phyloP scores from a whole-genome alignment of 1,139 yeast genomes.

The Nematodospora anomalae region DNA sequence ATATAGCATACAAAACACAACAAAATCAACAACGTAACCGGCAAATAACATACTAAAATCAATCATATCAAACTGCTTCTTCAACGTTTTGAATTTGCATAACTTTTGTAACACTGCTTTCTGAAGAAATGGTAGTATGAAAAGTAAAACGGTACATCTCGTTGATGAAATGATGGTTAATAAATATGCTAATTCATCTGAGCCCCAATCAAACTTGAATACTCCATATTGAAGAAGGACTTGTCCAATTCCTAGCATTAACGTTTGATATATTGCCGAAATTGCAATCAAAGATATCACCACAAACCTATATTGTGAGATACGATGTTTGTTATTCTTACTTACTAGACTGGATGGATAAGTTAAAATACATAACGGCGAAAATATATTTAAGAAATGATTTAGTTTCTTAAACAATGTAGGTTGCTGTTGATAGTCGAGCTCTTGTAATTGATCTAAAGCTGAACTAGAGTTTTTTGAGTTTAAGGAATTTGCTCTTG shows the following conservation, averaged over 20 bases:
- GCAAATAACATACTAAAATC: constrained; percentile 42
- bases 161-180: constrained; percentile 54
- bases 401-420: not conserved
- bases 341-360: constrained; percentile 16
- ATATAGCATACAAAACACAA: constrained; percentile 36
- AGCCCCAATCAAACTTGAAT: constrained; percentile 56
- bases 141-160: constrained; percentile 30
- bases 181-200: constrained; percentile 57
- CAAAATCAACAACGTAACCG: constrained; percentile 34
- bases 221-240: constrained; percentile 53
- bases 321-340: constrained; percentile 13
- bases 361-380: constrained; percentile 34
- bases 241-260: constrained; percentile 41
- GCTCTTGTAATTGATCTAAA: constrained; percentile 4
- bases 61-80: constrained; percentile 49
- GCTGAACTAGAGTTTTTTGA: constrained; percentile 2
- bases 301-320: constrained; percentile 23
- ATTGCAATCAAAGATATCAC: constrained; percentile 46
- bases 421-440: constrained; percentile 1
- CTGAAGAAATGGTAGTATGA: constrained; percentile 34
- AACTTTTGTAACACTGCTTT: constrained; percentile 27
- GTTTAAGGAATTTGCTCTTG: constrained; percentile 35
- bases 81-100: constrained; percentile 36
- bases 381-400: constrained; percentile 25
- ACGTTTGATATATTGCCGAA: constrained; percentile 33